Evolutionary conservation across 352 stramenopile species (phyloP).

Genomic region (Globisporangium polare): DNA sequence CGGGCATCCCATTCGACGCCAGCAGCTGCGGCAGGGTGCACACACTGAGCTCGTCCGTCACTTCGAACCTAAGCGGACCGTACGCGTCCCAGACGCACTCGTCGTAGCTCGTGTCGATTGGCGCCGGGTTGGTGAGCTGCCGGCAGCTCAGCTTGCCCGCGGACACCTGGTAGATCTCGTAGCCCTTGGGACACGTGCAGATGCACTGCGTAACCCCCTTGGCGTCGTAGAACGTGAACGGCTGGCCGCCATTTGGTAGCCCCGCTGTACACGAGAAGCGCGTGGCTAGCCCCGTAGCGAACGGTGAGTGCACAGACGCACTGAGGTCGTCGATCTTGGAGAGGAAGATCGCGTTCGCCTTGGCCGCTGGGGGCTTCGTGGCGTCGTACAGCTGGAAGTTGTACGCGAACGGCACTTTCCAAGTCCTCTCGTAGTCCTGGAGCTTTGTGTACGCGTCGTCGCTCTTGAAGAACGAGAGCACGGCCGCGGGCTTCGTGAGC

Average conservation of each 20-base stretch:
- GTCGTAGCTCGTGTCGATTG: background rate
- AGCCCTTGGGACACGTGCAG: constrained; percentile 21
- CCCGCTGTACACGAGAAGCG: constrained; percentile 10
- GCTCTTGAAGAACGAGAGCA: constrained; percentile 10
- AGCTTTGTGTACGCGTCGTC: constrained; percentile 8
- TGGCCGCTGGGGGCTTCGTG: background rate
- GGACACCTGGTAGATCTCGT: constrained; percentile 3
- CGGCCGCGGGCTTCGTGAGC: background rate
- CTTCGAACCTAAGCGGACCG: constrained; percentile 14
- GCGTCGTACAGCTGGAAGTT: constrained; percentile 14
- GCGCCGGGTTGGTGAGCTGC: constrained; percentile 5
- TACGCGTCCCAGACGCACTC: constrained; percentile 17
- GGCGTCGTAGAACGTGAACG: constrained; percentile 9
- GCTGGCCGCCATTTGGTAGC: constrained; percentile 13
- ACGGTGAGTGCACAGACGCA: background rate
- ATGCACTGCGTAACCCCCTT: constrained; percentile 7
- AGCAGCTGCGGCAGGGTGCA: constrained; percentile 9
- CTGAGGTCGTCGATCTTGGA: constrained; percentile 2
- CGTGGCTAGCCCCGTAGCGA: background rate
- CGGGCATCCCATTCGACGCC: background rate
- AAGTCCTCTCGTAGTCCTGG: background rate
- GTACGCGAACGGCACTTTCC: constrained; percentile 10
- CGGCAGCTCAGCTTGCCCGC: constrained; percentile 1
- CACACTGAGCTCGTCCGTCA: constrained; percentile 7
- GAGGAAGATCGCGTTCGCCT: constrained; percentile 14